Percentiles rank a stretch among this genome's conserved stretches.
These are phyloP conservation scores for Trichosanthes truncata DNA, from an alignment of 306 rosid genomes.

Conservation along the genomic window DNA sequence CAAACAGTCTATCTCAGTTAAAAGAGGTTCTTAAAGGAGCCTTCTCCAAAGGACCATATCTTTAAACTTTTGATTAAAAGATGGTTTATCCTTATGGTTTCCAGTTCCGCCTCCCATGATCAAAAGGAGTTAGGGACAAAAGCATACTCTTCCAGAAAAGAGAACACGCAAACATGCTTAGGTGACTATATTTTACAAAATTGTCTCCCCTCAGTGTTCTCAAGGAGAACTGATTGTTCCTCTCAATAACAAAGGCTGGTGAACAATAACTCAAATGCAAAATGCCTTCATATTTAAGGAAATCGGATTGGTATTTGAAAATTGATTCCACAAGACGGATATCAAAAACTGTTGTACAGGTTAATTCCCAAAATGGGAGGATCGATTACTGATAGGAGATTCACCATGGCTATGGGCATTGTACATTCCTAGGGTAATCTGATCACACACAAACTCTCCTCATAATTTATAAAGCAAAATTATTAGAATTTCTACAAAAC, in stretches of 20 bases:
- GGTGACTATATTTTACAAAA: neutral
- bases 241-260: neutral
- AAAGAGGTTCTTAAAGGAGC: neutral
- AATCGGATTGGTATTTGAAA: neutral
- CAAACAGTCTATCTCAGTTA: neutral
- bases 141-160: neutral
- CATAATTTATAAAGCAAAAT: neutral
- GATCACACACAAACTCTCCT: neutral
- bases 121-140: neutral
- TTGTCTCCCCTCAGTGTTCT: neutral
- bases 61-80: neutral
- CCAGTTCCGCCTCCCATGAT: neutral
- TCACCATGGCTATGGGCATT: neutral
- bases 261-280: neutral
- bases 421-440: neutral
- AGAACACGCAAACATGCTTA: neutral
- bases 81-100: neutral
- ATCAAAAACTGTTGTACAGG: neutral
- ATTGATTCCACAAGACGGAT: neutral
- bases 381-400: neutral
- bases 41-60: too few relatives aligned
- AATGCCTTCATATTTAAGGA: neutral
- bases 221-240: neutral
- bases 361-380: neutral
- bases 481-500: neutral